Evolutionary conservation across 495 filamentous ascomycete species (phyloP).

Genomic region (Viridothelium virens): DNA sequence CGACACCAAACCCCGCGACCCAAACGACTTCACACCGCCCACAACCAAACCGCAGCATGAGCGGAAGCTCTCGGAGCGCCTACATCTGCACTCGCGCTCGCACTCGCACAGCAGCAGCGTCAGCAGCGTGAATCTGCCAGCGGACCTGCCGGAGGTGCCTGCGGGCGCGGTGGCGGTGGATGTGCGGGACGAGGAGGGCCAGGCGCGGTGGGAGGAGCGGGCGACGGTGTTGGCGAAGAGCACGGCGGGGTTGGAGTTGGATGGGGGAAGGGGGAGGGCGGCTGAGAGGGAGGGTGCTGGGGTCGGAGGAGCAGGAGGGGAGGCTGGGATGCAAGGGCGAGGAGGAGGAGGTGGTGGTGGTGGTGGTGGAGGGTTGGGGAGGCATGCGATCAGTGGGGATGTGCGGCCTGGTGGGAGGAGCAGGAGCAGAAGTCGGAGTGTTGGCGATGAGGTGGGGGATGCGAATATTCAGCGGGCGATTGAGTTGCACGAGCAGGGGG

Average conservation of each 20-base stretch:
- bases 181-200: slow-evolving; percentile 44
- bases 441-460: slow-evolving; percentile 40
- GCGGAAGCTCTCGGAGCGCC: slow-evolving; percentile 53
- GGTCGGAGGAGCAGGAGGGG: slow-evolving; percentile 45
- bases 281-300: slow-evolving; percentile 20
- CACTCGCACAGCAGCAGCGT: slow-evolving; percentile 46
- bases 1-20: neutral
- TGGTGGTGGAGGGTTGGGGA: slow-evolving; percentile 7
- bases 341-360: too few species aligned
- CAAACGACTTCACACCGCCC: slow-evolving; percentile 31
- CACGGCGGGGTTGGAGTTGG: slow-evolving; percentile 33
- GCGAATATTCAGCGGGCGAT: slow-evolving; percentile 94
- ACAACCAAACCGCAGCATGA: slow-evolving; percentile 27
- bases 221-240: slow-evolving; percentile 73
- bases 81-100: slow-evolving; percentile 56
- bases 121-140: slow-evolving; percentile 64
- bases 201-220: slow-evolving; percentile 73
- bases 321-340: slow-evolving; percentile 19
- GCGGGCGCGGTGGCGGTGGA: slow-evolving; percentile 44
- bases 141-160: slow-evolving; percentile 59
- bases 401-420: neutral
- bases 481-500: slow-evolving; percentile 76
- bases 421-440: slow-evolving; percentile 17
- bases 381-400: neutral
- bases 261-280: slow-evolving; percentile 28